Evolutionary conservation across 2,329 filamentous ascomycete genomes (phyloP), one percentile per base, ranked within the genome.

Genomic region (Harringtonia lauricola): DNA sequence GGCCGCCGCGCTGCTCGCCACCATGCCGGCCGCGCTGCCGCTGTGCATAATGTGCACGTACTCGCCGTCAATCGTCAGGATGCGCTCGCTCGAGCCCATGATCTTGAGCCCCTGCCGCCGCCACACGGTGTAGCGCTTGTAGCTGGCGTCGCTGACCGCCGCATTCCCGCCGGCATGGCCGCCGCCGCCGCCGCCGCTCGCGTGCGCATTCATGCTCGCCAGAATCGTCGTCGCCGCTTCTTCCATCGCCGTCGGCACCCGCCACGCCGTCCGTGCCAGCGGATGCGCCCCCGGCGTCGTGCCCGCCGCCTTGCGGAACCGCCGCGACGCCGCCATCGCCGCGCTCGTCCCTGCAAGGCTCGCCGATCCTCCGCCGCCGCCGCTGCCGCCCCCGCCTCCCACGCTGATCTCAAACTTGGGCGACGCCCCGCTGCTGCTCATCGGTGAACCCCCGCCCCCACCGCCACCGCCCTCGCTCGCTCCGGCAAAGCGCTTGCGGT

Each of bases 31-130:
- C n/a, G 33, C 12, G 26, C 36, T 17, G 2, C 74, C 75, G 2
- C 76, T 71, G 22, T 86, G 84, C 73, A 87, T 82, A 54, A 94
- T 87, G 61, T 90, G 85, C 49, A 94, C 78, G 59, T 89, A 92
- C 59, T 94, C 86, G 47, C 84, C 84, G 54, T 90, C 86, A 51
- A 94, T 86, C 38, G 83, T 79, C 35, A 92, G 67, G 10, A 86
- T 76, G 46, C 84, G 77, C 53, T 88, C 83, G 47, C 85, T 84
- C 55, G 83, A 75, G 4, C 78, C 80, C 35, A 85, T 80, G 54
- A 92, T 83, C 21, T 83, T 79, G 74, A 92, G 86, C 9, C 83
- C 81, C 60, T 89, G 84, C 61, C 88, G 86, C 50, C 86, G 79
- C 67, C 83, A 84, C 15, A 94, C 86, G 13, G 77, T 79, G 62